Base-by-base conservation (phyloP, 225 moss, liverwort and hornwort species). In the Takakia lepidozioides region DNA sequence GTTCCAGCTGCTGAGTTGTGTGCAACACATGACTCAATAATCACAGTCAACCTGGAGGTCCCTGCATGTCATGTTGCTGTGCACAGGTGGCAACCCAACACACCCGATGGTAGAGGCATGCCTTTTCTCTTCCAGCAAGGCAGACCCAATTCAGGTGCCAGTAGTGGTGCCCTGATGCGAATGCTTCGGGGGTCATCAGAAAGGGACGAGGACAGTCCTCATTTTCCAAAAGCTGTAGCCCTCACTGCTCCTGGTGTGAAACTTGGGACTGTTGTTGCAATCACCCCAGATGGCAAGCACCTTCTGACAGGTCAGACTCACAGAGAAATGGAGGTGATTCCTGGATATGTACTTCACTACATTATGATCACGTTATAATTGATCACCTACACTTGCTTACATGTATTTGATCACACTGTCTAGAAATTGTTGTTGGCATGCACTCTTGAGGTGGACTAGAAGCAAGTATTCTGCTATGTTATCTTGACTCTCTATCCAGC, bases 41-140 rank as follows among this genome's bases (percentile, higher is more conserved):
- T 98, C 38, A 74, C 87, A 10, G 57, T 98, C 56, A 87, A 87
- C 62, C 81, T 85, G 81, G 87, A 87, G 54, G 85, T 83, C 59
- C 87, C 98, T 57, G 81, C 87, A 55, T 91, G 98, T 60, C 85
- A 87, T 64, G 68, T 98, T 47, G 98, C 91, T 46, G 80, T 83
- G 59, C 98, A 98, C 59, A 85, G 76, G 64, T 98, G 98, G 98
- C 87, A 85, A 53, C 80, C 98, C 30, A 98, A 98, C 52, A 91
- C 82, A 49, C 98, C 87, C 29, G 98, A 98, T 63, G 85, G 85
- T 44, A 85, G 83, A 45, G 85, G 91, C 27, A 85, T 85, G 21
- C 98, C 98, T 17, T 98, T 98, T 39, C 63, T 64, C 45, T 85
- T 98, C 48, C 87, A 88, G 47, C 87, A 87, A 76, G 91, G 91